Evolutionary conservation across 2,329 filamentous ascomycete species (phyloP).

Genomic region (Xylariaceae sp.): DNA sequence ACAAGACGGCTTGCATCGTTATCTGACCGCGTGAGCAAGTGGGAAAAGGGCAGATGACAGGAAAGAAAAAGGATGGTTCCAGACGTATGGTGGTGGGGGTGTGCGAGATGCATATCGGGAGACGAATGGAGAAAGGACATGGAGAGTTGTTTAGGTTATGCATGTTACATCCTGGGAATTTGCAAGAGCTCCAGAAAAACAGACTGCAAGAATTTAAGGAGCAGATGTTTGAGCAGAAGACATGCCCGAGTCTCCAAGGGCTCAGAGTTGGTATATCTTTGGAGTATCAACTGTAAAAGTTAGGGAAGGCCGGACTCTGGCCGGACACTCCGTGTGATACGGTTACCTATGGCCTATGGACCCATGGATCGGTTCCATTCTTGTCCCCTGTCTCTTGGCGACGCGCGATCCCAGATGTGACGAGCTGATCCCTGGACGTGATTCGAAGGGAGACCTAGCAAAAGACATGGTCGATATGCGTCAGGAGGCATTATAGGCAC

Average conservation of each 20-base stretch:
- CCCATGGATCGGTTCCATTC: constrained; percentile 14
- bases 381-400: constrained; percentile 27
- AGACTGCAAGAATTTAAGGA: too few relatives aligned
- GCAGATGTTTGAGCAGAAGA: too few relatives aligned
- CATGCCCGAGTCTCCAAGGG: too few relatives aligned
- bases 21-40: constrained; percentile 7
- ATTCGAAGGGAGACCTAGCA: constrained; percentile 23
- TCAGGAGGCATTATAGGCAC: constrained; percentile 11
- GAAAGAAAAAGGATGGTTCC: constrained; percentile 6
- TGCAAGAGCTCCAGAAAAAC: too few relatives aligned
- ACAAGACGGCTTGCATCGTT: too few relatives aligned
- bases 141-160: neutral
- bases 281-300: too few relatives aligned
- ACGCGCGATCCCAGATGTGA: constrained; percentile 31
- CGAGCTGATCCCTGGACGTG: constrained; percentile 21
- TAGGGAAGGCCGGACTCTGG: too few relatives aligned
- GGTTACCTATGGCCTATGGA: too few relatives aligned
- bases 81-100: neutral
- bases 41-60: constrained; percentile 10
- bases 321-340: constrained; percentile 2
- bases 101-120: constrained; percentile 2
- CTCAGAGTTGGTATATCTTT: too few relatives aligned
- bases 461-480: constrained; percentile 17
- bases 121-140: constrained; percentile 1
- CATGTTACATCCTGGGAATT: too few relatives aligned